Evolutionary conservation across 2,329 filamentous ascomycete genomes (phyloP).

Genomic region (Thelonectria rubi): DNA sequence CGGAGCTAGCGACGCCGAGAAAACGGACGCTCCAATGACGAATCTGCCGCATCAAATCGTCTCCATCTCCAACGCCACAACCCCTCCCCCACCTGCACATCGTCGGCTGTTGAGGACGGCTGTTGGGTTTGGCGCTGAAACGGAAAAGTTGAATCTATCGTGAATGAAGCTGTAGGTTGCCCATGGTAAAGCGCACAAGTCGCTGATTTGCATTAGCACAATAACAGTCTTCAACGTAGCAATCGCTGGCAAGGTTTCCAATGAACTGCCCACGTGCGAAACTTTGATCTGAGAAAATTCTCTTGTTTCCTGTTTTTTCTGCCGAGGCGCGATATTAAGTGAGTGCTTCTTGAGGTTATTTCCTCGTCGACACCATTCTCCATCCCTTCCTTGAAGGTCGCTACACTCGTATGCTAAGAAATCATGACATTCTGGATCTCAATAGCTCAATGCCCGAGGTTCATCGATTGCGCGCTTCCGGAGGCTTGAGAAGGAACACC

Average conservation of each 20-base stretch:
- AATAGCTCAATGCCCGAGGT: too few relatives aligned
- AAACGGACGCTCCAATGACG: slow-evolving; percentile 35
- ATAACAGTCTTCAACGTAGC: too few relatives aligned
- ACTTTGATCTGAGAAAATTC: background rate
- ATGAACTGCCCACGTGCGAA: background rate
- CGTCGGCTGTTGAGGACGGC: slow-evolving; percentile 41
- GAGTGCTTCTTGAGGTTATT: too few relatives aligned
- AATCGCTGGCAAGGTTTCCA: background rate
- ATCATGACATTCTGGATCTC: too few relatives aligned
- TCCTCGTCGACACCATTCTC: too few relatives aligned
- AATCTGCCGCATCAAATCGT: slow-evolving; percentile 21
- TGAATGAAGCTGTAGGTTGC: too few relatives aligned
- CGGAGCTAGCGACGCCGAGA: slow-evolving; percentile 24
- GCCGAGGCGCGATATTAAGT: too few relatives aligned
- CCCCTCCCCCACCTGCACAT: slow-evolving; percentile 40
- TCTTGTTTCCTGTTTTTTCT: background rate
- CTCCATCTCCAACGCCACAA: slow-evolving; percentile 31
- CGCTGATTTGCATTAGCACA: too few relatives aligned
- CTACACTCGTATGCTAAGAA: too few relatives aligned
- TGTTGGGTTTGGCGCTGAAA: slow-evolving; percentile 33
- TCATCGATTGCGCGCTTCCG: too few relatives aligned
- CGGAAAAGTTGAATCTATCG: background rate
- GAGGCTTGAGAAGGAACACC: background rate
- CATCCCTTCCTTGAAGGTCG: too few relatives aligned
- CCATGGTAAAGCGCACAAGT: too few relatives aligned